Evolutionary conservation across 2,329 filamentous ascomycete genomes (phyloP).

Genomic region (Trichoderma aggressivum): DNA sequence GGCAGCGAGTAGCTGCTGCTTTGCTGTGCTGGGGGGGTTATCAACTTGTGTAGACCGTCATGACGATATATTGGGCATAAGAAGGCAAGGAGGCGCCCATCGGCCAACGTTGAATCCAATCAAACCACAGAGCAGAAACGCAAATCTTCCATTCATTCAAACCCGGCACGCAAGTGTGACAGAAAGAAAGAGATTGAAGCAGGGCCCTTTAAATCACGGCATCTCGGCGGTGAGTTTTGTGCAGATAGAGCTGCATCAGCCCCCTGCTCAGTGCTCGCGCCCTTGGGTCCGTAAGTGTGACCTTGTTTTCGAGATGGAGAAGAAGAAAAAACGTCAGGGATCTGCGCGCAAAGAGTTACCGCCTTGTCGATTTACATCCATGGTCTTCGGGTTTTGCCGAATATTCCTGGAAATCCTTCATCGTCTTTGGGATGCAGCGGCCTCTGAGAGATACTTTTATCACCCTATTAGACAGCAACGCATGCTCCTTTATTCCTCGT

Average conservation of each 20-base stretch:
- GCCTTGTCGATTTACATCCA: not conserved
- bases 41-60: not conserved
- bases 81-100: not conserved
- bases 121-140: not conserved
- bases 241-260: not conserved
- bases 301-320: not conserved
- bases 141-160: not conserved
- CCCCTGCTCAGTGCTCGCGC: not conserved
- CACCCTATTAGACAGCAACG: not conserved
- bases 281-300: not conserved
- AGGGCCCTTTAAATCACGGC: not conserved
- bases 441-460: not conserved
- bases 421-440: not conserved
- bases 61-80: not conserved
- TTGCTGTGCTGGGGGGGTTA: not conserved
- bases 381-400: not conserved
- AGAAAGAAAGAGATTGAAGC: not conserved
- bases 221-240: slow-evolving; percentile 9
- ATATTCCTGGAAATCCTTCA: not conserved
- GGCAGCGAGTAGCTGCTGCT: not conserved
- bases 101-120: not conserved
- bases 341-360: not conserved
- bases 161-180: not conserved
- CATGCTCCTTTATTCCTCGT: not conserved
- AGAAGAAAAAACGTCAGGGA: not conserved